These are phyloP conservation scores for Aquilaria malaccensis DNA, from an alignment of 345 rosid species.

Conservation along the genomic window DNA sequence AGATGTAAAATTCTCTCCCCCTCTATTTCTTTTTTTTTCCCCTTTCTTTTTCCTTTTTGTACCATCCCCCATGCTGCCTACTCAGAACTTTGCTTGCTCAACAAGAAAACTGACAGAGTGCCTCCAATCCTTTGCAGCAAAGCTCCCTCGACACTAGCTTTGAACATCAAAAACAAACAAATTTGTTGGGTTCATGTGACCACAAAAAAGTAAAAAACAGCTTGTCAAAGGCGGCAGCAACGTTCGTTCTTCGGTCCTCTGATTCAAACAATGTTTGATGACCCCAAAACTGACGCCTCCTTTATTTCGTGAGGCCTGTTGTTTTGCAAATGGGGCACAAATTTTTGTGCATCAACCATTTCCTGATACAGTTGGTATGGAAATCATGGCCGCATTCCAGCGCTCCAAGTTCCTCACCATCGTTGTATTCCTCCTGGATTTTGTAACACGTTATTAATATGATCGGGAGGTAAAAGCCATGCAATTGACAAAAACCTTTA, in stretches of 20 bases:
- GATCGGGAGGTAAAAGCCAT: neutral
- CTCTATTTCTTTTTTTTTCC: no score
- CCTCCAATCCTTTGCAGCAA: no score
- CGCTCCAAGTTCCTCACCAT: slow-evolving; percentile 55
- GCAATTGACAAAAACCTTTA: slow-evolving; percentile 16
- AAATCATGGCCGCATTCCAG: slow-evolving; percentile 72
- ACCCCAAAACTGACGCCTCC: neutral
- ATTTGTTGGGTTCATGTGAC: neutral
- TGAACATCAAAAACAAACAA: slow-evolving; percentile 11
- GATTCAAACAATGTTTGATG: no score
- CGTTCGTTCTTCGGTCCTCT: neutral
- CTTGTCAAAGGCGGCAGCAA: neutral
- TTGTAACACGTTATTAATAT: slow-evolving; percentile 1
- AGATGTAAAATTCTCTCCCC: neutral
- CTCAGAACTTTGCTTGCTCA: no score
- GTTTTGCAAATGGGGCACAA: slow-evolving; percentile 79
- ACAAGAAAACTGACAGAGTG: no score
- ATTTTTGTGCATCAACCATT: slow-evolving; percentile 71
- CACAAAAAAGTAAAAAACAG: no score
- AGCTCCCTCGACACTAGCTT: neutral
- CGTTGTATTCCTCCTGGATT: slow-evolving; percentile 50
- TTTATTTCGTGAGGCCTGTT: slow-evolving; percentile 41
- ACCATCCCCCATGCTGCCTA: neutral
- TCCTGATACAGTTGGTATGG: slow-evolving; percentile 52
- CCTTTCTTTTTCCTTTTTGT: neutral